A percentile compares a stretch with the other conserved stretches of the same genome.
Evolutionary conservation across 2,329 filamentous ascomycete genomes (phyloP).

Genomic region (Trichoderma afroharzianum): DNA sequence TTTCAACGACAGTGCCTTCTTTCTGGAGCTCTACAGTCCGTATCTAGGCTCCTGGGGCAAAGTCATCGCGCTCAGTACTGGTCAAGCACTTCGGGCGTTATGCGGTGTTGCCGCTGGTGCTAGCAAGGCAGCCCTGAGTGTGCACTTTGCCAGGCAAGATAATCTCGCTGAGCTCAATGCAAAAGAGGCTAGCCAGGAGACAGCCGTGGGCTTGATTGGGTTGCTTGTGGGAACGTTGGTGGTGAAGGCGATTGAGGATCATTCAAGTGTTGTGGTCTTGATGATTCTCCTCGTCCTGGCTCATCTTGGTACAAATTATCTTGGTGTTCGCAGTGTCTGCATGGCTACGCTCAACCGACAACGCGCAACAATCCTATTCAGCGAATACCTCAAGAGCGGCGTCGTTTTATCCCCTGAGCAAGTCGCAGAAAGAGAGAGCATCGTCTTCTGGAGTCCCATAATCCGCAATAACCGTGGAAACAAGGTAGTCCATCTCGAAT

Average conservation of each 20-base stretch:
- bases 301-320: conserved; percentile 82
- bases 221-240: conserved; percentile 82
- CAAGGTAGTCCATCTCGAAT: conserved; percentile 37
- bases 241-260: conserved; percentile 70
- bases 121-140: conserved; percentile 84
- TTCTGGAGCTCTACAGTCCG: conserved; percentile 81
- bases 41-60: conserved; percentile 57
- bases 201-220: conserved; percentile 81
- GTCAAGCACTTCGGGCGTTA: conserved; percentile 55
- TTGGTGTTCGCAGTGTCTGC: conserved; percentile 76
- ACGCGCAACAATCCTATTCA: conserved; percentile 74
- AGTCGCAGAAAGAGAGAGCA: conserved; percentile 61
- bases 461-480: conserved; percentile 29
- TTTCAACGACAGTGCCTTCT: conserved; percentile 81
- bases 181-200: conserved; percentile 93
- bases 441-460: conserved; percentile 48
- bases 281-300: conserved; percentile 68
- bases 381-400: conserved; percentile 48
- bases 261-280: conserved; percentile 67
- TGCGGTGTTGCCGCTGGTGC: conserved; percentile 90
- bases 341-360: conserved; percentile 85
- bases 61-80: conserved; percentile 46
- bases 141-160: conserved; percentile 83
- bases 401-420: conserved; percentile 60
- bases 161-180: conserved; percentile 94